Conservation (phyloP, 352 stramenopile species). For the Pythium volutum region DNA sequence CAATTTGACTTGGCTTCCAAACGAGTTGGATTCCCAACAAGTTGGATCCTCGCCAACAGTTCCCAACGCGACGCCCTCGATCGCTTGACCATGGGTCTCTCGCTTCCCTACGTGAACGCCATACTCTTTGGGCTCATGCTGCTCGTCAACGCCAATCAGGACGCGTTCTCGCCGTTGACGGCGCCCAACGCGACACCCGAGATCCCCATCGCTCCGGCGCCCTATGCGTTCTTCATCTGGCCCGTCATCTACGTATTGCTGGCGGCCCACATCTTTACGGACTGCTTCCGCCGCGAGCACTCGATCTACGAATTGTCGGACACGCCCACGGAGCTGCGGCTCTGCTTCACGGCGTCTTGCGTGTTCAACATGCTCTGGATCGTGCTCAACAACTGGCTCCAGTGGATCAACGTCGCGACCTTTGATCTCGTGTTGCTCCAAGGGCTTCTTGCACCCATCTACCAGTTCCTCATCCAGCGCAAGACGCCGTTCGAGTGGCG, state of each 20-base stretch:
- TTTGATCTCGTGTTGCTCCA: constrained; percentile 50
- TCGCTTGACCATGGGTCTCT: background rate
- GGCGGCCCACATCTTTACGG: constrained; percentile 45
- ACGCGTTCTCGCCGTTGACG: constrained; percentile 33
- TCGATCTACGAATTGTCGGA: constrained; percentile 42
- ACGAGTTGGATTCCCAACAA: background rate
- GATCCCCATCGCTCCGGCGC: constrained; percentile 54
- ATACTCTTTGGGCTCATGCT: constrained; percentile 51
- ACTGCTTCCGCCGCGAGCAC: constrained; percentile 44
- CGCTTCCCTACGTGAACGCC: constrained; percentile 51
- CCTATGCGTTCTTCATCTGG: constrained; percentile 66
- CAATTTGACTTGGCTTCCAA: background rate
- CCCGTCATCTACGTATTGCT: constrained; percentile 54
- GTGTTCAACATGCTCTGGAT: constrained; percentile 53
- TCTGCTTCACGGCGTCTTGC: constrained; percentile 53
- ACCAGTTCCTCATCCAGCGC: constrained; percentile 51
- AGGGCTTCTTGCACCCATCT: constrained; percentile 49
- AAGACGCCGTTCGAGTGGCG: constrained; percentile 36
- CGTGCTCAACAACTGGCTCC: constrained; percentile 43
- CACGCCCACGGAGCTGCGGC: constrained; percentile 39
- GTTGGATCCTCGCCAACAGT: background rate
- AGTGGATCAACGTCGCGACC: constrained; percentile 37
- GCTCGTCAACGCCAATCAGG: constrained; percentile 35
- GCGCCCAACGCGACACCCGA: constrained; percentile 33
- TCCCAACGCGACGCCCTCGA: background rate